phyloP scores from a whole-genome alignment of 306 rosid species.

The Medicago lupulina region DNA sequence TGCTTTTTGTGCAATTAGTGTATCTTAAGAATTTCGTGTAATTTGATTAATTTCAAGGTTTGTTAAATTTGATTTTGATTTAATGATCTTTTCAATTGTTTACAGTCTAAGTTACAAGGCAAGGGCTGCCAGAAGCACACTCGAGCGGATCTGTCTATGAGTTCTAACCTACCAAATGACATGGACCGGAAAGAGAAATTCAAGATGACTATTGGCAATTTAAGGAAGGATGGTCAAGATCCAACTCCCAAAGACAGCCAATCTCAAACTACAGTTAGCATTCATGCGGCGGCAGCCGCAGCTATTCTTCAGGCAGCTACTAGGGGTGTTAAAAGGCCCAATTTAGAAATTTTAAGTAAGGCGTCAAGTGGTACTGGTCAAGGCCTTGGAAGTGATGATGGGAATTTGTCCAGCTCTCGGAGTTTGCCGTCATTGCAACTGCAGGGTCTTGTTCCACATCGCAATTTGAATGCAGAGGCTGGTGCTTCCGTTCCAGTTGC shows the following conservation, averaged over 20 bases:
- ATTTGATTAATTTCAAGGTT: conserved; percentile 10
- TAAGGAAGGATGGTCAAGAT: conserved; percentile 70
- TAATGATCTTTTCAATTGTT: conserved; percentile 31
- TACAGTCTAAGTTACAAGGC: conserved; percentile 61
- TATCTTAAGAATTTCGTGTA: conserved; percentile 12
- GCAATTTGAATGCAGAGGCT: conserved; percentile 36
- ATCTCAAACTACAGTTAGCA: conserved; percentile 48
- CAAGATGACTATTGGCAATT: conserved; percentile 67
- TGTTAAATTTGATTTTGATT: conserved; percentile 29
- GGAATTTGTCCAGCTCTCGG: conserved; percentile 54
- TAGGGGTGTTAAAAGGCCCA: conserved; percentile 68
- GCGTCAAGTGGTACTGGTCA: conserved; percentile 60
- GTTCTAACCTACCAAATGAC: conserved; percentile 56
- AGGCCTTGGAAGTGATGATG: conserved; percentile 58
- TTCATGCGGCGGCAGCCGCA: conserved; percentile 69
- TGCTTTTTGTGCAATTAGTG: conserved; percentile 23
- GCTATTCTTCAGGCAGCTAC: conserved; percentile 92
- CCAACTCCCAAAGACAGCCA: conserved; percentile 52
- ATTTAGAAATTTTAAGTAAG: conserved; percentile 54
- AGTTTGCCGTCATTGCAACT: conserved; percentile 56
- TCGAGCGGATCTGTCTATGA: conserved; percentile 48
- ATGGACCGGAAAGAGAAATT: conserved; percentile 74
- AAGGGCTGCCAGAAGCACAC: conserved; percentile 57
- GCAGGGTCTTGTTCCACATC: conserved; percentile 41
- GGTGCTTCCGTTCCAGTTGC: conserved; percentile 56